Base-by-base conservation (phyloP, 108 stramenopile species). In the Chaetoceros muelleri region DNA sequence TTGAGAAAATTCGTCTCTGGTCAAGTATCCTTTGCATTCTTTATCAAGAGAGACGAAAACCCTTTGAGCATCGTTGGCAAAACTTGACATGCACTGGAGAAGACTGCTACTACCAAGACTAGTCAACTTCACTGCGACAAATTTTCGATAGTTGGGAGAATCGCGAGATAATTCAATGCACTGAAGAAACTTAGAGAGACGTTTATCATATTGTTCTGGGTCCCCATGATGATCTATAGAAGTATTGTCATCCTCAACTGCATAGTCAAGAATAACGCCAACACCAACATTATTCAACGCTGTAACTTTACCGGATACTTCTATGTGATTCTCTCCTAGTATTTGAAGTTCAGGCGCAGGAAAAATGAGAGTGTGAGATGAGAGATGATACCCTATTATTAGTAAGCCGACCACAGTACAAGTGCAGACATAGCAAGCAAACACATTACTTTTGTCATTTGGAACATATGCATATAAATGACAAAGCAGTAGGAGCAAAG, bases 101-200 rank as follows among this genome's bases (percentile, higher is more conserved):
- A 96, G 60, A 27, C 73, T 55, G 1, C 96, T 96, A 67, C 96
- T 80, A 0, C 92, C 92, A 27, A 99, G 69, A 0, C 95, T 95
- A 24, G 98, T 96, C 8, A 96, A 69, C 71, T 99, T 99, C 46
- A 97, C 60, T 2, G 98, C 98, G 10, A 93, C 94, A 72, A 91
- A 94, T 8, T 90, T 90, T 23, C 70, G 65, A 13, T 57, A 46
- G 22, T 61, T 30, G 61, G 56, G 96, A 96, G 63, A 95, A 48
- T 74, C 80, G 48, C 53, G 74, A n/a, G 84, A 88, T 10, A 76
- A 71, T 10, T 52, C 53, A 20, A 93, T 80, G 70, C 85, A 87
- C 0, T 56, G 31, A 46, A 66, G 57, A 48, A 87, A 88, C 10
- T 73, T 53, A 24, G 71, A 58, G 22, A 68, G 55, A 53, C 79